Percentiles rank a stretch among this genome's conserved stretches.
Conservation (phyloP, 805 yeast genomes). For the Candida michaelii region DNA sequence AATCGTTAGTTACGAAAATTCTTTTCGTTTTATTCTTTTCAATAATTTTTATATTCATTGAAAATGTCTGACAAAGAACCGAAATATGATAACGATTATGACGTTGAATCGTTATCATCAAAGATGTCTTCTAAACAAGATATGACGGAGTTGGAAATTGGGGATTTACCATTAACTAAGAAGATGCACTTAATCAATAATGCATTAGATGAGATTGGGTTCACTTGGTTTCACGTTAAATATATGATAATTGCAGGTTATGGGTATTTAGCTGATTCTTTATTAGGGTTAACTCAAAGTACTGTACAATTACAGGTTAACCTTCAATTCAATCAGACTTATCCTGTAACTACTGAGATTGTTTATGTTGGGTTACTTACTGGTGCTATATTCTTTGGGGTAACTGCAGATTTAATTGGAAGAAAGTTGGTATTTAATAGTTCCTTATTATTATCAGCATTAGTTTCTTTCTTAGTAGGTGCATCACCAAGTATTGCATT, state of each 20-base stretch:
- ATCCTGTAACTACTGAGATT: slow-evolving; percentile 43
- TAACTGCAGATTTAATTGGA: slow-evolving; percentile 55
- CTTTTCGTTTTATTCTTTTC: too few species aligned
- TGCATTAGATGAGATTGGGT: slow-evolving; percentile 39
- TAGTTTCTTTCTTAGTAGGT: slow-evolving; percentile 26
- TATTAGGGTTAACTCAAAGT: slow-evolving; percentile 47
- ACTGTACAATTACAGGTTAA: slow-evolving; percentile 47
- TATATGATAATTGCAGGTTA: slow-evolving; percentile 53
- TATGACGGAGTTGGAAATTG: slow-evolving; percentile 10
- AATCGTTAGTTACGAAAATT: too few species aligned
- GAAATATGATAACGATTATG: slow-evolving; percentile 1
- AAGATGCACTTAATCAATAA: slow-evolving; percentile 30
- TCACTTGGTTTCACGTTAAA: slow-evolving; percentile 55
- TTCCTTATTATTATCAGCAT: slow-evolving; percentile 22
- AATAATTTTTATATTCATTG: background rate
- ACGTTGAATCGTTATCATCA: slow-evolving; percentile 7
- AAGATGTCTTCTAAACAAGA: slow-evolving; percentile 4
- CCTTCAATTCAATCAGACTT: slow-evolving; percentile 46
- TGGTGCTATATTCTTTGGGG: slow-evolving; percentile 58
- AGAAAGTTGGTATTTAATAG: slow-evolving; percentile 49
- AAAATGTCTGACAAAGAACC: slow-evolving; percentile 2
- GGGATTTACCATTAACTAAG: slow-evolving; percentile 13
- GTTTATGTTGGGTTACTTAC: slow-evolving; percentile 44
- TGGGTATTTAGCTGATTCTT: slow-evolving; percentile 58
- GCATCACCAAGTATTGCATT: slow-evolving; percentile 26